A percentile compares a stretch with the other conserved stretches of the same genome.
Conservation (phyloP, 2,329 filamentous ascomycete genomes). For the Harringtonia lauricola region DNA sequence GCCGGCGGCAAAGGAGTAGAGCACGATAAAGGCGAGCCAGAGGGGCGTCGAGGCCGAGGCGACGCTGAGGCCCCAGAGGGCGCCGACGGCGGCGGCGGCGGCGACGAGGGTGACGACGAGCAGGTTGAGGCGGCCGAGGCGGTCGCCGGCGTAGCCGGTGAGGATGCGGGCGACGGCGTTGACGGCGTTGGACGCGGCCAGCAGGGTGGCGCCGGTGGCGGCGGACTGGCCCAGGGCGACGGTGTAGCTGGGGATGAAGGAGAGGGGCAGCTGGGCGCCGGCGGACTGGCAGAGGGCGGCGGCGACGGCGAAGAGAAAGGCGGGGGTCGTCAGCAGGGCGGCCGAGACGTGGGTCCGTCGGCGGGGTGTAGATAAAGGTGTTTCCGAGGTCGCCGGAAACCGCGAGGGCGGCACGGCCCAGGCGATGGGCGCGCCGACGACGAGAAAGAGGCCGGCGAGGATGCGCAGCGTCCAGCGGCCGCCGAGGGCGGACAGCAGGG, state of each 20-base stretch:
- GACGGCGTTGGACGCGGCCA: constrained; percentile 33
- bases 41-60: constrained; percentile 1
- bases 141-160: constrained; percentile 33
- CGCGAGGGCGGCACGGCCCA: constrained; percentile 27
- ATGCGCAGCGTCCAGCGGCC: constrained; percentile 31
- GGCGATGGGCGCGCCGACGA: constrained; percentile 27
- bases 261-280: constrained; percentile 33
- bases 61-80: constrained; percentile 10
- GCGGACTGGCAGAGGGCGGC: constrained; percentile 53
- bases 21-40: constrained; percentile 21
- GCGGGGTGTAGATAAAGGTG: constrained; percentile 11
- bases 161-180: constrained; percentile 32
- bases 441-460: constrained; percentile 24
- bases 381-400: no score
- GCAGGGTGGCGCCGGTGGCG: constrained; percentile 27
- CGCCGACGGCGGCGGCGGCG: constrained; percentile 7
- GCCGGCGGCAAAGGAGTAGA: constrained; percentile 31
- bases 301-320: constrained; percentile 87
- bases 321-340: constrained; percentile 72
- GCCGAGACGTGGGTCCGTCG: constrained; percentile 26
- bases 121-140: constrained; percentile 34
- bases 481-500: constrained; percentile 29
- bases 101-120: constrained; percentile 19
- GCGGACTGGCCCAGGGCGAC: constrained; percentile 29
- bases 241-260: constrained; percentile 35